Conservation (phyloP, 2,329 filamentous ascomycete genomes). For the Diplodia corticola region DNA sequence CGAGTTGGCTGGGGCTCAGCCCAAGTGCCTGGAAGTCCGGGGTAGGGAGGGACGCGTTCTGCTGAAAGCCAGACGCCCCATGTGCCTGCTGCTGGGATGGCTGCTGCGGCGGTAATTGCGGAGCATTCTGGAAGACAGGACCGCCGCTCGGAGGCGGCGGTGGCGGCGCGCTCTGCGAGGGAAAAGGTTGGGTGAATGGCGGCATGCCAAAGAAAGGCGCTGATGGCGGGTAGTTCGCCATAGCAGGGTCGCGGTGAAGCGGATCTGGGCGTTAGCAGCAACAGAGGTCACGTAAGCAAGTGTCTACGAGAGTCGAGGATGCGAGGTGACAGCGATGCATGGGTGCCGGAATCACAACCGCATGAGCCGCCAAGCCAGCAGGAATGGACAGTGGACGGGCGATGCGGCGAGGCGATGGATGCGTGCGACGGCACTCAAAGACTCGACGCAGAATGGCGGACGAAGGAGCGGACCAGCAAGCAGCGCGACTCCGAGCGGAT, state of each 20-base stretch:
- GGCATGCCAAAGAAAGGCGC: conserved; percentile 19
- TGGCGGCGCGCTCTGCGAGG: conserved; percentile 9
- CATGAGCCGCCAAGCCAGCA: conserved; percentile 18
- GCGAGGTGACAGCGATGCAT: conserved; percentile 21
- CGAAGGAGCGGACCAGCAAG: not conserved
- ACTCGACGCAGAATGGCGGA: not conserved
- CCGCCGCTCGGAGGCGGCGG: not conserved
- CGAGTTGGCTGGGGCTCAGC: conserved; percentile 19
- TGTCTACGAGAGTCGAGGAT: conserved; percentile 1
- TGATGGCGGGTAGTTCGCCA: conserved; percentile 22
- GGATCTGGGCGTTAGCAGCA: conserved; percentile 22
- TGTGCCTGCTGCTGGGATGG: conserved; percentile 7
- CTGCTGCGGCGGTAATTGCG: conserved; percentile 12
- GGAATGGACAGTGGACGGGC: conserved; percentile 11
- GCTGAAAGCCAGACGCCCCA: conserved; percentile 24
- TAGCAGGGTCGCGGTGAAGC: not conserved
- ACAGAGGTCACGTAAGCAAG: conserved; percentile 18
- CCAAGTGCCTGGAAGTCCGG: conserved; percentile 25
- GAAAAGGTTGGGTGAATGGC: conserved; percentile 1
- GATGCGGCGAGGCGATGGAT: conserved; percentile 14
- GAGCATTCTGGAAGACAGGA: conserved; percentile 8
- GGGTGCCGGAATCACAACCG: conserved; percentile 18
- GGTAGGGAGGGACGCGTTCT: conserved; percentile 29
- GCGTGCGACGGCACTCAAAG: not conserved
- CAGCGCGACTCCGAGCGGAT: not conserved